Evolutionary conservation across 208 protist genomes (phyloP), one percentile per base, ranked within the genome.

Genomic region (Lotmaria passim): DNA sequence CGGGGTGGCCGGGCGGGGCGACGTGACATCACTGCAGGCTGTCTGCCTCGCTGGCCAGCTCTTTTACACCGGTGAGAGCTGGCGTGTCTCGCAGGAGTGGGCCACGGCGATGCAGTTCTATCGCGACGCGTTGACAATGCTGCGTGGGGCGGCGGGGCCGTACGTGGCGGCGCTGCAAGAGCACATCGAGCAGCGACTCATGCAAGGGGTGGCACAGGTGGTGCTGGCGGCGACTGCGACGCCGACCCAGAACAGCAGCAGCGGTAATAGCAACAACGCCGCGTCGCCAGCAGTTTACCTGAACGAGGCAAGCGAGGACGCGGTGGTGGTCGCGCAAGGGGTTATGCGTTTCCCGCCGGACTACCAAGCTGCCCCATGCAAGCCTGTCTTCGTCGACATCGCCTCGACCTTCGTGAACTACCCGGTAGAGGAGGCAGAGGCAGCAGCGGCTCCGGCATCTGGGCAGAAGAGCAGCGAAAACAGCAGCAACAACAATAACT

Each of bases 361-460:
- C 56, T 93, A 87, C 62, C 88, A 93, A 55, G 73, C 86, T 12
- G 82, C 83, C n/a, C 75, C 88, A 28, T 88, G 79, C 75, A 96
- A 96, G 78, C 88, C 91, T 1, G 81, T 89, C 28, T 96, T 93
- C 79, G 87, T 93, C 1, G 91, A 96, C 60, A 89, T 93, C 50
- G 91, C 91, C 10, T 83, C 78, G 19, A 91, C 85, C 1, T 96
- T 87, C 58, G 69, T 96, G 1, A 80, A 93, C 33, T 96, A 86
- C 59, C 83, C 83, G 41, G 28, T 30, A 14, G 60, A 64, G 8
- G 60, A 72, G 8, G 39, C 24, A 15, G 39, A 41, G 19, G 19
- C 26, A 19, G 17, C 21, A 31, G 28, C 41, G 64, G 34, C 57
- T 21, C 7, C 46, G 36, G 31, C 38, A 15, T 34, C 33, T 7